Evolutionary conservation across 164 flowering plant species (phyloP).

Genomic region (Umbilicus rupestris): DNA sequence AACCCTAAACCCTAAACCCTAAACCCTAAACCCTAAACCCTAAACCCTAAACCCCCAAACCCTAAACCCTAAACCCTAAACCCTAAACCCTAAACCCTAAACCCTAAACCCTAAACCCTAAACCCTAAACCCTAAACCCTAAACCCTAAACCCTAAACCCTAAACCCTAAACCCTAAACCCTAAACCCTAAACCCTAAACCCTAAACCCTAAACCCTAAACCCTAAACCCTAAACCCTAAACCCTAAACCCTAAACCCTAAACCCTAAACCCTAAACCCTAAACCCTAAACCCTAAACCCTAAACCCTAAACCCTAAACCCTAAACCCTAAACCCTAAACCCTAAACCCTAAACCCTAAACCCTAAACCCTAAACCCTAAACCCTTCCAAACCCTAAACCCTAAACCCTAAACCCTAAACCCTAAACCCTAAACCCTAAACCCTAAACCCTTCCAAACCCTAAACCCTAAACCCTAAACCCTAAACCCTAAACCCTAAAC

Average conservation of each 20-base stretch:
- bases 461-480: background rate
- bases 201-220: conserved; percentile 4
- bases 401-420: too few relatives aligned
- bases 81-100: background rate
- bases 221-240: conserved; percentile 1
- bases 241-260: conserved; percentile 2
- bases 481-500: background rate
- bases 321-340: background rate
- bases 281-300: conserved; percentile 1
- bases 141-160: conserved; percentile 7
- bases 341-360: background rate
- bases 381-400: too few relatives aligned
- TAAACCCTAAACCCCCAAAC: background rate
- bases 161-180: conserved; percentile 1
- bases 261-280: conserved; percentile 7
- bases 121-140: conserved; percentile 1
- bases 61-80: conserved; percentile 7
- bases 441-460: too few relatives aligned
- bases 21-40: background rate
- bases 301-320: background rate
- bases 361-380: background rate
- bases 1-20: background rate
- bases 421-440: too few relatives aligned
- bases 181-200: conserved; percentile 6
- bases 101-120: background rate